Evolutionary conservation across 768 basidiomycete species (phyloP).

Genomic region (Tylopilus subfusipes): DNA sequence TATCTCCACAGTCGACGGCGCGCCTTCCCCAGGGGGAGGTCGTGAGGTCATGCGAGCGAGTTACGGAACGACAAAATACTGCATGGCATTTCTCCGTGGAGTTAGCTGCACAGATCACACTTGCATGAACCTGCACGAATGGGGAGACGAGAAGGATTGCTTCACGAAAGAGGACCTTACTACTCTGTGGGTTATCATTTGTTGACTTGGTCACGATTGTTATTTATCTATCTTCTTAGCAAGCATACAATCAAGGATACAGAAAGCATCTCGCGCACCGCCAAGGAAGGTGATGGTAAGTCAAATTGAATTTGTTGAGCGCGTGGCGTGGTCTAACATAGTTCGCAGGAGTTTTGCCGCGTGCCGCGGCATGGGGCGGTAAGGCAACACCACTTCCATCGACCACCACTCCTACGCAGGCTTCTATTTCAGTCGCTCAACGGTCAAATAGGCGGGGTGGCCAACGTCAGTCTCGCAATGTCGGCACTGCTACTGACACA

Average conservation of each 20-base stretch:
- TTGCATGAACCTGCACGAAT: slow-evolving; percentile 95
- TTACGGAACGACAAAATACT: slow-evolving; percentile 96
- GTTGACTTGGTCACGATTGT: not conserved
- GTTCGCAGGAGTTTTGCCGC: slow-evolving; percentile 52
- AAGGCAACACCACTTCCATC: slow-evolving; percentile 31
- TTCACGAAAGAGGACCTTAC: slow-evolving; percentile 96
- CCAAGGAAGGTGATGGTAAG: slow-evolving; percentile 59
- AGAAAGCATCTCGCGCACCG: slow-evolving; percentile 58
- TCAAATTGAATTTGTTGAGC: not conserved
- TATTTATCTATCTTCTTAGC: slow-evolving; percentile 36
- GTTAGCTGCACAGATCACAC: slow-evolving; percentile 79
- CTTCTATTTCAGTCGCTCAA: slow-evolving; percentile 25
- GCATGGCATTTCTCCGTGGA: slow-evolving; percentile 90
- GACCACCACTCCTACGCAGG: slow-evolving; percentile 12
- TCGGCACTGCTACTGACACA: slow-evolving; percentile 32
- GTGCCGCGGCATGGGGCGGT: slow-evolving; percentile 61
- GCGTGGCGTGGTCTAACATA: slow-evolving; percentile 7
- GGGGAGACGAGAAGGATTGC: slow-evolving; percentile 98
- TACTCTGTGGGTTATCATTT: slow-evolving; percentile 63
- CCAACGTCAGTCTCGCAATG: slow-evolving; percentile 47
- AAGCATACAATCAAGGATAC: slow-evolving; percentile 93
- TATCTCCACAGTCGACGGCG: slow-evolving; percentile 90
- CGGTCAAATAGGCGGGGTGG: slow-evolving; percentile 45
- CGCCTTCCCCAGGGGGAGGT: slow-evolving; percentile 84
- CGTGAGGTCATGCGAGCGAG: slow-evolving; percentile 89